Evolutionary conservation across 2,329 filamentous ascomycete species (phyloP).

Genomic region (Pseudogymnoascus sp.): DNA sequence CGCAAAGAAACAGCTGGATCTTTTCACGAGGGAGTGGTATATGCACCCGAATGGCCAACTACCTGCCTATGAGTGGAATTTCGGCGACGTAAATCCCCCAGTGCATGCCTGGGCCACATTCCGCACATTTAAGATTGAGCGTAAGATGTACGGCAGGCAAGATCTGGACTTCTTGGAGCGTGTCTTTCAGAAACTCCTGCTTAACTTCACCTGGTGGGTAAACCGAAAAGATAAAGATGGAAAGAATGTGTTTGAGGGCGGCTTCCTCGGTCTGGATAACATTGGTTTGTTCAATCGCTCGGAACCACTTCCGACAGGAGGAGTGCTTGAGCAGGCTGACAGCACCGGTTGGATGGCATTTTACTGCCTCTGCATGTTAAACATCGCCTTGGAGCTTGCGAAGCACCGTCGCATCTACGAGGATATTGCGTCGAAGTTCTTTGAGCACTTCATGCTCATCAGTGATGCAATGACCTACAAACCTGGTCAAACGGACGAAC

Average conservation of each 20-base stretch:
- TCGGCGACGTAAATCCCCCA: conserved; percentile 91
- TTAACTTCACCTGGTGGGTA: conserved; percentile 99
- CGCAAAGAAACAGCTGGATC: conserved; percentile 93
- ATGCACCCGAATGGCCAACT: conserved; percentile 96
- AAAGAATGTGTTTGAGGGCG: conserved; percentile 96
- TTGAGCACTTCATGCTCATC: conserved; percentile 97
- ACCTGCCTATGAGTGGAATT: conserved; percentile 93
- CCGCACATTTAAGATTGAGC: conserved; percentile 94
- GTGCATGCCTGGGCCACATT: conserved; percentile 96
- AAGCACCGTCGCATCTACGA: conserved; percentile 95
- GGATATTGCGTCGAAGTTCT: conserved; percentile 96
- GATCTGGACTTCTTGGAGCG: conserved; percentile 93
- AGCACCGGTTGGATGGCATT: conserved; percentile 99
- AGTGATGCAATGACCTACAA: conserved; percentile 93
- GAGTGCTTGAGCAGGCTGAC: conserved; percentile 90
- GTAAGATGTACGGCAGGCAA: conserved; percentile 91
- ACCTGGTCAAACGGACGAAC: conserved; percentile 61
- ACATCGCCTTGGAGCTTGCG: conserved; percentile 88
- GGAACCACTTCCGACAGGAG: conserved; percentile 86
- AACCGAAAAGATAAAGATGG: conserved; percentile 91
- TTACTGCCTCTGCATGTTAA: conserved; percentile 93
- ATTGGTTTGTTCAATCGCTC: conserved; percentile 97
- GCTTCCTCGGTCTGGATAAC: conserved; percentile 92
- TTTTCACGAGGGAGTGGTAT: conserved; percentile 97
- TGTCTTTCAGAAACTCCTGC: conserved; percentile 88